A percentile compares a stretch with the other conserved stretches of the same genome.
phyloP scores from a whole-genome alignment of 2,329 filamentous ascomycete species.

The Colletotrichum abscissum region DNA sequence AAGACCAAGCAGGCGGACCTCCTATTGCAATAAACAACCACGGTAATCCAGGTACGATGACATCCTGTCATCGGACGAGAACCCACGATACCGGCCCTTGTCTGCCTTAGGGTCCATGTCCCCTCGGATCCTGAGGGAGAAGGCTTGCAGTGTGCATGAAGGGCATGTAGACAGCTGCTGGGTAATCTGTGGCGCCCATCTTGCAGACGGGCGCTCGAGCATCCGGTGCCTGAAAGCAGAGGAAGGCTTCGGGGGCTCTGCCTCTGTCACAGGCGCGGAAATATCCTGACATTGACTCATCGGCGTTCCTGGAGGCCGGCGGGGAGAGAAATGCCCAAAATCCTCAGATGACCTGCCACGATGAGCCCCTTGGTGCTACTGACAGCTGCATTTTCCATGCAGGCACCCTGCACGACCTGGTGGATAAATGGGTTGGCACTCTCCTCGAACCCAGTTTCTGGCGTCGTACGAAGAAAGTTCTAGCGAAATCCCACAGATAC shows the following conservation, averaged over 20 bases:
- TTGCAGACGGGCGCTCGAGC: background rate
- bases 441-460: background rate
- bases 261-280: background rate
- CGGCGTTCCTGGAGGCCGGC: background rate
- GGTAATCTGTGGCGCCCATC: background rate
- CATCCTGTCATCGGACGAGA: background rate
- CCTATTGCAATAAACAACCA: background rate
- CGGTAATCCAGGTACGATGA: background rate
- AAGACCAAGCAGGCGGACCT: background rate
- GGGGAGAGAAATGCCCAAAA: background rate
- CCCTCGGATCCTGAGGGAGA: background rate
- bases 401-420: slow-evolving; percentile 20
- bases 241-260: background rate
- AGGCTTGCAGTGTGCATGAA: background rate
- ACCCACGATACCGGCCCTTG: background rate
- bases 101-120: too few relatives aligned
- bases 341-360: background rate
- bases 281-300: background rate
- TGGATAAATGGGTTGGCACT: background rate
- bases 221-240: background rate
- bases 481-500: slow-evolving; percentile 18
- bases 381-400: slow-evolving; percentile 23
- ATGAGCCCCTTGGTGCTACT: slow-evolving; percentile 17
- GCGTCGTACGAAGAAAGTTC: slow-evolving; percentile 9
- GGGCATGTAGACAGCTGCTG: background rate